Base-by-base conservation (phyloP, 345 rosid genomes). In the Arabis hirsuta region DNA sequence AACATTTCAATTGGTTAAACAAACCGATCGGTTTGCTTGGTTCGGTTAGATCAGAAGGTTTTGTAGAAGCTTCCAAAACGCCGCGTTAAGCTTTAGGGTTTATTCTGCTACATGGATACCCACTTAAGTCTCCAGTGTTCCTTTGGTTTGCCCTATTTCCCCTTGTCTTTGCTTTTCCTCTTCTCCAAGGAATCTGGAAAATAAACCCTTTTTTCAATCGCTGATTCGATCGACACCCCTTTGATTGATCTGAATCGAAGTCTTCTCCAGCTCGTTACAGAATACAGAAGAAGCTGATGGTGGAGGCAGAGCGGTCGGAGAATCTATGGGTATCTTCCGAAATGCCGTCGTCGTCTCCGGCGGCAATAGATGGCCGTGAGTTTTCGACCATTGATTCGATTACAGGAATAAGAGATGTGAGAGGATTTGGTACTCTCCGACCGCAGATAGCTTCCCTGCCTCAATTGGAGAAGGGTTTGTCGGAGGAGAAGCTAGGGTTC, bases 401-500 rank as follows among this genome's bases (percentile, higher is more conserved):
- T 29, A 1, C 11, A 4, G 76, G 60, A 20, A 39, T 62, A 10
- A 54, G 57, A 56, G 82, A 71, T 26, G 75, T 22, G n/a, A 52
- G 24, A 29, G 79, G 65, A 45, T 56, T 69, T 10, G 55, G 31
- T 66, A 77, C 22, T 41, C 14, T 71, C 3, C 51, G 42, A 16
- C 1, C 56, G 50, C 75, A 60, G 6, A 26, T 58, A 65, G 67
- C 59, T 71, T 65, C 76, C 32, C 76, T 48, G 70, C 60, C 61
- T 39, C 70, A 45, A 46, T 19, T 52, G 12, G 71, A 72, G 8
- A 70, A 41, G 43, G 75, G 27, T n/a, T 42, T 73, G 22, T 41
- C 82, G 38, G 87, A 80, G n/a, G 50, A 11, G 7, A 82, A 83
- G 11, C 66, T 92, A 55, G 98, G 97, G 38, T 22, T 90, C 8